phyloP scores from a whole-genome alignment of 169 alveolate genomes.

The Eimeria zaria region DNA sequence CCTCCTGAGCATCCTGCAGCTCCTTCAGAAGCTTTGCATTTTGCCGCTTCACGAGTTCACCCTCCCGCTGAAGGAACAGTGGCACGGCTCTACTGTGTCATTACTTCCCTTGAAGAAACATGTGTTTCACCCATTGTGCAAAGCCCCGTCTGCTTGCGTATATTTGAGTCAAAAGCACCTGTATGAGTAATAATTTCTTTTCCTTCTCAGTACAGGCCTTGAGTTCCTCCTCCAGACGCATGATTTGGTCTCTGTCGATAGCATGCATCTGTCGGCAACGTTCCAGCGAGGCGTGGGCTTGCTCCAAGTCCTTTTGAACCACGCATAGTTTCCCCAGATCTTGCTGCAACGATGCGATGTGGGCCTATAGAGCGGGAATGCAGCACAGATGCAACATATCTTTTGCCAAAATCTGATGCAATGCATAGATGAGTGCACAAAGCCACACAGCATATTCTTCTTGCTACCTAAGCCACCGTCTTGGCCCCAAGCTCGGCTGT shows the following conservation, averaged over 20 bases:
- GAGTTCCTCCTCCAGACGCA: constrained; percentile 50
- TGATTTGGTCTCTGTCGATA: constrained; percentile 26
- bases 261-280: constrained; percentile 55
- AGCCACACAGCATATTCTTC: background rate
- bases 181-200: constrained; percentile 4
- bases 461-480: background rate
- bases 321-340: background rate
- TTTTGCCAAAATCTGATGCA: background rate
- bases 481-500: background rate
- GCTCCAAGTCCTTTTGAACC: constrained; percentile 22
- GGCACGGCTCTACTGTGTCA: background rate
- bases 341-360: constrained; percentile 58
- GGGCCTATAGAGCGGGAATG: constrained; percentile 18
- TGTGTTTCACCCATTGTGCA: background rate
- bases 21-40: constrained; percentile 28
- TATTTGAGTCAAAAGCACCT: background rate
- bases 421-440: background rate
- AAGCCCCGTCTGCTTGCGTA: background rate
- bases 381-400: background rate
- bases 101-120: no score
- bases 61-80: constrained; percentile 44
- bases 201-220: constrained; percentile 33
- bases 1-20: constrained; percentile 47
- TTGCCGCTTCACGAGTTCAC: constrained; percentile 11
- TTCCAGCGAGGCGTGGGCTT: constrained; percentile 34